Evolutionary conservation across 345 rosid species (phyloP), one percentile per base, ranked within the genome.

Genomic region (Rhodomyrtus tomentosa): DNA sequence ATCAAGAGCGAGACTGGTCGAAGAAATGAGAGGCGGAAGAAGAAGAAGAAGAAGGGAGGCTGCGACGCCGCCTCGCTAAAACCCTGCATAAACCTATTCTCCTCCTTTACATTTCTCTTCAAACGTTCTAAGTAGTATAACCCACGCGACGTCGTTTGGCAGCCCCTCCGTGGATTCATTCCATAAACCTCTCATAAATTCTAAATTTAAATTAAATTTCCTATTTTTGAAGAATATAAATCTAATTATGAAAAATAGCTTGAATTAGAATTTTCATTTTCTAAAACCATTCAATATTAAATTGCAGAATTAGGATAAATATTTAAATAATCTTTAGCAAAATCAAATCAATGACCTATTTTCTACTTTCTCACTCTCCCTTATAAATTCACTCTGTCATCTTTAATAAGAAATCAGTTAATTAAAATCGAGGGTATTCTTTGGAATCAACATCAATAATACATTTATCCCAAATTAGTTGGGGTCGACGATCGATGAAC

Each of bases 11-110:
- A 59, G 16, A 6, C 29, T 59, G 73, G 73, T 59, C 40, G 40
- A 36, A 59, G 76, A 32, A 72, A 4, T 14, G 53, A 55, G 36
- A 25, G 58, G 73, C 74, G 54, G 48, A 14, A 58, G 50, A 38
- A 18, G 58, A n/a, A 32, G 24, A 22, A 20, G 2, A 81, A 40
- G 68, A 25, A 51, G 21, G 27, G 55, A 2, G 21, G 62, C n/a
- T 12, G 62, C 2, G 40, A 0, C 80, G 84, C 81, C 80, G 84
- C 87, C 87, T 36, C 24, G 27, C 48, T 72, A 27, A 84, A 85
- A 85, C 84, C 87, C 72, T 52, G 73, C 84, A 62, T 85, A 85
- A 85, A 82, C 87, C 87, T 85, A 85, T 68, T 54, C 55, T 40
- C 14, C 16, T 20, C 50, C 9, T 40, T 29, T 36, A 21, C 56